Conservation (phyloP, 1,284 basidiomycete genomes). For the Cryptococcus depauperatus region DNA sequence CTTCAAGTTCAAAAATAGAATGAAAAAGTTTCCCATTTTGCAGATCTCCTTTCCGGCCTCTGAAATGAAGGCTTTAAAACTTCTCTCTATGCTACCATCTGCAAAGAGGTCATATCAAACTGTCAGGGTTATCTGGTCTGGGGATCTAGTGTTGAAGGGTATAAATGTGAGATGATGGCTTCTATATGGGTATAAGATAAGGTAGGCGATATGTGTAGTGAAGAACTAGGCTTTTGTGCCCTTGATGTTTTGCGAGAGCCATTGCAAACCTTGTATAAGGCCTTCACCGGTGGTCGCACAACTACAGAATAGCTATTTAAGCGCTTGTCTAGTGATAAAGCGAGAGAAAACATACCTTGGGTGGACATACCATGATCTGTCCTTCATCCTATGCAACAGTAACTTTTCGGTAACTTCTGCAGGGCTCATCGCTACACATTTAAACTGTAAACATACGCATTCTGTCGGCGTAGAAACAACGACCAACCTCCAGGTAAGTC, state of each 20-base stretch:
- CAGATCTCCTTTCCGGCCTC: too few species aligned
- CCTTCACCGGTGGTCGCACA: slow-evolving; percentile 95
- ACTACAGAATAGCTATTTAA: slow-evolving; percentile 46
- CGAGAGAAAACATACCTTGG: slow-evolving; percentile 60
- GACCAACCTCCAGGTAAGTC: slow-evolving; percentile 86
- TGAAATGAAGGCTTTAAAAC: too few species aligned
- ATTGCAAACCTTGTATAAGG: slow-evolving; percentile 88
- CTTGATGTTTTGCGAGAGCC: slow-evolving; percentile 94
- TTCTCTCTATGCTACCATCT: too few species aligned
- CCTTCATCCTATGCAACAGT: slow-evolving; percentile 89
- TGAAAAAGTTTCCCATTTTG: too few species aligned
- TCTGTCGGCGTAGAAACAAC: not conserved
- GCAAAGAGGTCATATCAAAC: too few species aligned
- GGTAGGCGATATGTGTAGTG: not conserved
- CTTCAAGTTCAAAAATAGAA: too few species aligned
- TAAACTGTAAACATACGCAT: too few species aligned
- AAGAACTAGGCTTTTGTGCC: slow-evolving; percentile 30
- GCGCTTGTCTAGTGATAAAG: not conserved
- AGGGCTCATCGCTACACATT: slow-evolving; percentile 82
- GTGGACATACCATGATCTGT: slow-evolving; percentile 98
- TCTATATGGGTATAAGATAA: not conserved
- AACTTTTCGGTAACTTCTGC: slow-evolving; percentile 98
- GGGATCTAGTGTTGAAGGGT: too few species aligned
- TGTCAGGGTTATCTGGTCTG: too few species aligned
- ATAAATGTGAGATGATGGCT: too few species aligned